These are phyloP conservation scores for Conoideocrella luteorostrata DNA, from an alignment of 2,329 filamentous ascomycete species.

Conservation along the genomic window DNA sequence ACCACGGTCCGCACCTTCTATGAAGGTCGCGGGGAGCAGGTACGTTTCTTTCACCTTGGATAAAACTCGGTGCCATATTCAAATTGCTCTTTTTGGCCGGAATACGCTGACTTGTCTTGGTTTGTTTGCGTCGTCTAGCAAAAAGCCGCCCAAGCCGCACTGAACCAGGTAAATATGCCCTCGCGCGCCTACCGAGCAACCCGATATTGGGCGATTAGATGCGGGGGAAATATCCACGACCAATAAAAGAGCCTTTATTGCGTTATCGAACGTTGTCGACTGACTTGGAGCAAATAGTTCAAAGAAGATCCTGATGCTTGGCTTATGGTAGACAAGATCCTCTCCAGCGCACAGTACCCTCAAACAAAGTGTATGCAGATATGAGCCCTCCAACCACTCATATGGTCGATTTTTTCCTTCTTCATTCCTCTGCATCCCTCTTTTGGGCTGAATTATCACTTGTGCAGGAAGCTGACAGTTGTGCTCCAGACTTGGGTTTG, in stretches of 20 bases:
- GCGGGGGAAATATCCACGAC: no score
- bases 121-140: slow-evolving; percentile 52
- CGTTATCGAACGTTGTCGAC: slow-evolving; percentile 5
- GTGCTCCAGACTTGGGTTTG: slow-evolving; percentile 68
- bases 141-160: slow-evolving; percentile 87
- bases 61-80: not conserved
- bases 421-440: slow-evolving; percentile 9
- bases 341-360: slow-evolving; percentile 85
- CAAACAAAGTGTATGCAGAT: slow-evolving; percentile 83
- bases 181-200: not conserved
- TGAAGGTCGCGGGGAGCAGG: slow-evolving; percentile 89
- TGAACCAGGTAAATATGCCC: slow-evolving; percentile 68
- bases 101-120: slow-evolving; percentile 30
- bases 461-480: slow-evolving; percentile 14
- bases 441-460: not conserved
- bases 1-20: slow-evolving; percentile 94
- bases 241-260: no score
- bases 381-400: not conserved
- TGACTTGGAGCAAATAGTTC: slow-evolving; percentile 56
- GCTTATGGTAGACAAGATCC: slow-evolving; percentile 94
- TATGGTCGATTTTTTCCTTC: not conserved
- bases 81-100: not conserved
- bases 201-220: not conserved
- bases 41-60: slow-evolving; percentile 38
- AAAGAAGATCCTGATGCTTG: slow-evolving; percentile 98